Evolutionary conservation across 371 early-diverging fungal genomes (phyloP).

Genomic region (Mortierella sp.): DNA sequence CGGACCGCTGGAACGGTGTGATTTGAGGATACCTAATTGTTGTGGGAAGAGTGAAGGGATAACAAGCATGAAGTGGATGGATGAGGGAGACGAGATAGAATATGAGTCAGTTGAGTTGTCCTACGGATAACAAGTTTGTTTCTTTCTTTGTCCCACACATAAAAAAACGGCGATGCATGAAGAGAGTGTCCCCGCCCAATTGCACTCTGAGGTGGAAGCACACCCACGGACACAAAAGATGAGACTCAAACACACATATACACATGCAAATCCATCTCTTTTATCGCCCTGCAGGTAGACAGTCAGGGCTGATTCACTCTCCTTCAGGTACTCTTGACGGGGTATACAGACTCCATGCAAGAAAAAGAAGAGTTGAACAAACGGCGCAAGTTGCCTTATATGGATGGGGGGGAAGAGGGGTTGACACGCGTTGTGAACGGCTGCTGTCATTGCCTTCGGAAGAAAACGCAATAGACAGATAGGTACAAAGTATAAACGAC

Average conservation of each 20-base stretch:
- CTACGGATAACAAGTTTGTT: neutral
- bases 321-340: neutral
- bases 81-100: constrained; percentile 3
- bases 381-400: constrained; percentile 21
- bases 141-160: neutral
- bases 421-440: constrained; percentile 17
- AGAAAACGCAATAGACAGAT: constrained; percentile 22
- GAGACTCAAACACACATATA: neutral
- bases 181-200: neutral
- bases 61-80: too few relatives aligned
- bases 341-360: neutral
- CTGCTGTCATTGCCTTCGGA: neutral
- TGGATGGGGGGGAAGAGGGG: neutral
- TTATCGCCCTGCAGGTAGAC: constrained; percentile 4
- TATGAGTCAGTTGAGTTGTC: constrained; percentile 33
- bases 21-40: constrained; percentile 67
- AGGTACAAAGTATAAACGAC: constrained; percentile 9
- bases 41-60: neutral
- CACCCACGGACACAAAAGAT: neutral
- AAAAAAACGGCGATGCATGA: neutral
- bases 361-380: neutral
- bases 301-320: neutral
- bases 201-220: neutral
- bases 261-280: neutral
- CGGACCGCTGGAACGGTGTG: constrained; percentile 63